phyloP scores from a whole-genome alignment of 2,329 filamentous ascomycete species.

The Mycosphaerella sp. region DNA sequence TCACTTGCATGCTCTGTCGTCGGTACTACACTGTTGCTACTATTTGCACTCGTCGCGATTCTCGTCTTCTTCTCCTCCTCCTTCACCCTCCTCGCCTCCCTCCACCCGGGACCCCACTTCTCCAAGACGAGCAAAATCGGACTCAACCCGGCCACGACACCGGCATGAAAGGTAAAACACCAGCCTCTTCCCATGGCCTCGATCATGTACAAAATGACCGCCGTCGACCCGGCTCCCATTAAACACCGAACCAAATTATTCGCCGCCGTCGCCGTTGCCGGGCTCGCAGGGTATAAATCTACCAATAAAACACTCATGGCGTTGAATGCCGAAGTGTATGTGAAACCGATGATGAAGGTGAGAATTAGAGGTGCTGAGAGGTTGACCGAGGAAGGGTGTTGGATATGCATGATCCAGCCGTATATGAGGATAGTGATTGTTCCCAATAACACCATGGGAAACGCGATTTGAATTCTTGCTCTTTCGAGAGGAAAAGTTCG shows the following conservation, averaged over 20 bases:
- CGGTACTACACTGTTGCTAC: too few species aligned
- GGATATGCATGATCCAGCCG: conserved; percentile 39
- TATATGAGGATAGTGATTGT: conserved; percentile 34
- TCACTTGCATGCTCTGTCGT: too few species aligned
- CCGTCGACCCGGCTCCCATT: conserved; percentile 35
- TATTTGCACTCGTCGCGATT: too few species aligned
- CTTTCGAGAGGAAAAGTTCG: conserved; percentile 46
- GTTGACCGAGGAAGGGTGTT: conserved; percentile 26
- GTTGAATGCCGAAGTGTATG: conserved; percentile 55
- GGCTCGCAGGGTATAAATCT: conserved; percentile 37
- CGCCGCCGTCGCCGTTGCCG: conserved; percentile 38
- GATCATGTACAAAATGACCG: conserved; percentile 39
- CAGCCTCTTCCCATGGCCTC: conserved; percentile 39
- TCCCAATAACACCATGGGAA: conserved; percentile 32
- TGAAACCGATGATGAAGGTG: conserved; percentile 48
- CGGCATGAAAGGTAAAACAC: conserved; percentile 43
- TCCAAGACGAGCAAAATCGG: conserved; percentile 40
- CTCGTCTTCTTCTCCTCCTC: not conserved
- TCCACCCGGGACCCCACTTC: conserved; percentile 39
- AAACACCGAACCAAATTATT: conserved; percentile 34
- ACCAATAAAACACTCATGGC: conserved; percentile 39
- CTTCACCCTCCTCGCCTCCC: conserved; percentile 28
- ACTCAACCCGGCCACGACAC: conserved; percentile 35
- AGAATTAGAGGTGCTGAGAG: conserved; percentile 42
- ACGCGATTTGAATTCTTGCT: conserved; percentile 37